Base-by-base conservation (phyloP, 805 yeast species). In the Lachancea kluyveri region DNA sequence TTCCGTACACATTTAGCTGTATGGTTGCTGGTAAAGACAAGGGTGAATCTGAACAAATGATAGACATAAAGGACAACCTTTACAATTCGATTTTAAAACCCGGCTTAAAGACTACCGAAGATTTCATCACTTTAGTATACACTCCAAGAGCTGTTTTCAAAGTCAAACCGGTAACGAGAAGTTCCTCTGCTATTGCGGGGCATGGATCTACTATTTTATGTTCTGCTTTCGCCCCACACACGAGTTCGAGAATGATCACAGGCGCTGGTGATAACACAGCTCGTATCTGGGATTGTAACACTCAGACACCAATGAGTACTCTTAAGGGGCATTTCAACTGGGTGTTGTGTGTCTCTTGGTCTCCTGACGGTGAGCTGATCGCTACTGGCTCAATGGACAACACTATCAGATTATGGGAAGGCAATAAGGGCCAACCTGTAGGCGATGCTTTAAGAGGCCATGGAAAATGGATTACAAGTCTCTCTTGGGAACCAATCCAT, bases 181-280 rank as follows among this genome's bases (percentile, higher is more conserved):
- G 95, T 2, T 79, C 87, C 4, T 88, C 94, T 8, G 87, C 96
- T 0, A 90, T 92, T 33, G 74, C 94, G 2, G 98, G 98, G 5
- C 98, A 92, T 54, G 95, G 95, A 1, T 75, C 95, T 2, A 92
- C 97, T 0, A 85, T 92, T 39, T 64, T 92, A 42, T 84, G 96
- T 38, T 81, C 92, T 24, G 88, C 83, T 41, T 92, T 92, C 68
- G 94, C 98, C 2, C 98, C 98, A 18, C 70, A 82, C 49, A 79
- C 88, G 11, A 74, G 90, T 11, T 70, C 88, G 2, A 67, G 84
- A 45, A 77, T 88, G 80, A 92, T 84, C 24, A 82, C 96, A 0
- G 98, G 98, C 21, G 85, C 96, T 5, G 98, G 98, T 26, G 98
- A 92, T 59, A 74, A 80, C 21, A 88, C 97, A 6, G 96, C 97